These are phyloP conservation scores for Sporothrix phasma DNA, from an alignment of 2,329 filamentous ascomycete genomes.

Conservation along the genomic window DNA sequence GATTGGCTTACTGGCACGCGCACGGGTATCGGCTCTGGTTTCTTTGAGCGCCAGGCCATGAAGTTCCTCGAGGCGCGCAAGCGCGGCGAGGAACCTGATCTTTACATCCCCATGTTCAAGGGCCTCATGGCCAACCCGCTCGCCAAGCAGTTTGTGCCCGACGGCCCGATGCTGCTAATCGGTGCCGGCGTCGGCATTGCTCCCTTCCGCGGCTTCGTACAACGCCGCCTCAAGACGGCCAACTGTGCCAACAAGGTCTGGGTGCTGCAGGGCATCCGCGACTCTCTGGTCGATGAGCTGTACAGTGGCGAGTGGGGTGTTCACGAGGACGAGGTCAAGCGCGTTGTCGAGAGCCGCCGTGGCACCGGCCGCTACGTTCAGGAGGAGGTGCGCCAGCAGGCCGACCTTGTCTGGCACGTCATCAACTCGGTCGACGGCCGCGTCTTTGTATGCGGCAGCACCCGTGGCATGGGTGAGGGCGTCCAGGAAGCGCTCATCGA, in stretches of 20 bases:
- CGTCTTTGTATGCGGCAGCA: conserved; percentile 92
- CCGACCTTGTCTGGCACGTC: conserved; percentile 96
- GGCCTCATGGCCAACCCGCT: conserved; percentile 96
- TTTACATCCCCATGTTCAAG: conserved; percentile 94
- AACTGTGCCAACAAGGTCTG: conserved; percentile 98
- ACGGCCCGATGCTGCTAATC: conserved; percentile 95
- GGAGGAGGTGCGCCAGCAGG: conserved; percentile 83
- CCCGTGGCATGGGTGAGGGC: conserved; percentile 94
- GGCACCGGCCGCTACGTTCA: conserved; percentile 88
- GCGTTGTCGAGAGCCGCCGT: conserved; percentile 64
- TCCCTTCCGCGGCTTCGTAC: conserved; percentile 94
- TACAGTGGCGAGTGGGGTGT: conserved; percentile 96
- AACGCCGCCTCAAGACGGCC: conserved; percentile 83
- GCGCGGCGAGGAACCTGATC: conserved; percentile 47
- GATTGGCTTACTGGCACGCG: conserved; percentile 66
- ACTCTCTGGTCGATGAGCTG: conserved; percentile 87
- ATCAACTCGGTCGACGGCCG: conserved; percentile 93
- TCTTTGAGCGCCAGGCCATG: conserved; percentile 76
- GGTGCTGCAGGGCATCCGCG: conserved; percentile 90
- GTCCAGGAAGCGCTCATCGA: conserved; percentile 81
- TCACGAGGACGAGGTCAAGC: conserved; percentile 78
- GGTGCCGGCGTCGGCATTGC: conserved; percentile 95
- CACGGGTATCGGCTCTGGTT: conserved; percentile 84
- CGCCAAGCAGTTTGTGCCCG: conserved; percentile 79
- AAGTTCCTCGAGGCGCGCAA: conserved; percentile 59